Percentiles rank a stretch among this genome's conserved stretches.
Conservation (phyloP, 1,284 basidiomycete genomes). For the Ceratobasidium sp. region DNA sequence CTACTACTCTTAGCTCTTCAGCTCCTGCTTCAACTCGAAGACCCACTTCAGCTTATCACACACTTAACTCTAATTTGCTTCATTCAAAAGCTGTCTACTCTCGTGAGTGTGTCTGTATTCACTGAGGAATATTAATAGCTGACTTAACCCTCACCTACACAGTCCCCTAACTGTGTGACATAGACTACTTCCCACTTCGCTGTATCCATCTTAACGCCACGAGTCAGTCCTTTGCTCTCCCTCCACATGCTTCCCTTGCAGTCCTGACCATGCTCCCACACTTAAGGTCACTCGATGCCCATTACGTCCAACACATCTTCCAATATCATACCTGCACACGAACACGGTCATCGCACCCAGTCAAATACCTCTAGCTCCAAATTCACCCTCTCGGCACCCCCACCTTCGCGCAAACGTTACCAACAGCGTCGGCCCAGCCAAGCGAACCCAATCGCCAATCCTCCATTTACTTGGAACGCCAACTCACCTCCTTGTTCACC, state of each 20-base stretch:
- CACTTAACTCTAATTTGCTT: slow-evolving; percentile 17
- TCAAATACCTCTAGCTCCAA: slow-evolving; percentile 12
- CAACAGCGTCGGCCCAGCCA: slow-evolving; percentile 2
- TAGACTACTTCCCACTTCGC: slow-evolving; percentile 6
- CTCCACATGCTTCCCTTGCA: slow-evolving; percentile 1
- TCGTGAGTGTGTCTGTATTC: slow-evolving; percentile 9
- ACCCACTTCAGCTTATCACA: slow-evolving; percentile 16
- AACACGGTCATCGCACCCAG: background rate
- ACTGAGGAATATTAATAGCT: slow-evolving; percentile 2
- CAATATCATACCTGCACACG: slow-evolving; percentile 28
- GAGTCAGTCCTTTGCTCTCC: slow-evolving; percentile 30
- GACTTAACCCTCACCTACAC: slow-evolving; percentile 1
- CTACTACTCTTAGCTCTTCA: background rate
- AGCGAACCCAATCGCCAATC: slow-evolving; percentile 13
- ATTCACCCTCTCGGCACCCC: slow-evolving; percentile 27
- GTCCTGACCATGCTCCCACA: slow-evolving; percentile 11
- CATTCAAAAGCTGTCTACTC: slow-evolving; percentile 21
- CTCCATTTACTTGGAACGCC: background rate
- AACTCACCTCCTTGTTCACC: slow-evolving; percentile 28
- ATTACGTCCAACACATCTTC: slow-evolving; percentile 32
- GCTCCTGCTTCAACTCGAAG: background rate
- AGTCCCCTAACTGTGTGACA: background rate
- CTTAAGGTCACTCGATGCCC: slow-evolving; percentile 38
- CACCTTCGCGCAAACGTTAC: slow-evolving; percentile 27
- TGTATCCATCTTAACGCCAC: slow-evolving; percentile 21